phyloP scores from a whole-genome alignment of 176 grass and related monocot genomes.

The Tuctoria greenei region DNA sequence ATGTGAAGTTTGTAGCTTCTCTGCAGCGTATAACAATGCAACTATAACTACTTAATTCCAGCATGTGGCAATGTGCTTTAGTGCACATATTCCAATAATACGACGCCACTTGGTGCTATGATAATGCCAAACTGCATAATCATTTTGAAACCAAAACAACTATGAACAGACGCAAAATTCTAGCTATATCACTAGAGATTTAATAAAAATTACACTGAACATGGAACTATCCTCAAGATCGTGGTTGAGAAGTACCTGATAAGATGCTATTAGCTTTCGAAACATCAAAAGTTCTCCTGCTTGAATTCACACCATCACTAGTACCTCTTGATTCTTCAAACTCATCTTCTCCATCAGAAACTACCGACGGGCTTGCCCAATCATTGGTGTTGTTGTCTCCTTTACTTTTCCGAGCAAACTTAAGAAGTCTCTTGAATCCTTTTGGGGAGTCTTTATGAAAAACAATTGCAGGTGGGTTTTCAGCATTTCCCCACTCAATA shows the following conservation, averaged over 20 bases:
- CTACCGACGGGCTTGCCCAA: conserved; percentile 68
- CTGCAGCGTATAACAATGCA: neutral
- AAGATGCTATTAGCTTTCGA: conserved; percentile 49
- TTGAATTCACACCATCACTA: conserved; percentile 59
- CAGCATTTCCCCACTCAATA: conserved; percentile 99
- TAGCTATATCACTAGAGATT: neutral
- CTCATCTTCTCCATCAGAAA: conserved; percentile 98
- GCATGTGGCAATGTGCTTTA: neutral
- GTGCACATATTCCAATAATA: neutral
- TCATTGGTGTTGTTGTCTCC: conserved; percentile 67
- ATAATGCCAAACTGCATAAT: neutral
- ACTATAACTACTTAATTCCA: neutral
- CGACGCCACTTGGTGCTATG: neutral
- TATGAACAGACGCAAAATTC: neutral
- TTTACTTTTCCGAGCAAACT: conserved; percentile 98
- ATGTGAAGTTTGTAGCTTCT: neutral
- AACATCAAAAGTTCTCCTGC: conserved; percentile 68
- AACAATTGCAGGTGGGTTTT: conserved; percentile 93
- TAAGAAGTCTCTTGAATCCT: conserved; percentile 97
- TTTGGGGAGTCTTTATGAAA: conserved; percentile 98
- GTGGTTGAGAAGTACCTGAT: conserved; percentile 59
- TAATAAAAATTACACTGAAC: neutral
- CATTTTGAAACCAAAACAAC: conserved; percentile 1
- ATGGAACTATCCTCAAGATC: too few species aligned
- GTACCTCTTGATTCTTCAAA: conserved; percentile 67